Base-by-base conservation (phyloP, 1,139 yeast genomes). In the Geotrichum aggregatum region DNA sequence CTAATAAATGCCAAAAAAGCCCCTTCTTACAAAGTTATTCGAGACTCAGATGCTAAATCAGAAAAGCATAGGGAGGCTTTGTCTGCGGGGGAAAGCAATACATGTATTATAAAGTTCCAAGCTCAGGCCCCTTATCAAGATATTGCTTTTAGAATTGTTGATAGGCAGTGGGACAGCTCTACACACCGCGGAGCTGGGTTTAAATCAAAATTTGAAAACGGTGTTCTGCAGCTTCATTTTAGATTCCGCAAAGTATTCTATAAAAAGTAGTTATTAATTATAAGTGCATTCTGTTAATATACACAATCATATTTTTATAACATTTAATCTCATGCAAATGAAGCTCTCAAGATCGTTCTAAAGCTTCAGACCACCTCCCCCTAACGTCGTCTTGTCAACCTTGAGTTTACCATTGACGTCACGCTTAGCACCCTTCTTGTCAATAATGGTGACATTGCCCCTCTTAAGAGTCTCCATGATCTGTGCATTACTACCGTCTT, bases 371-470 rank as follows among this genome's bases (percentile, higher is more conserved):
- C 61, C 60, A 18, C 63, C 58, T 10, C 63, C 64, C 11, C 58
- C 55, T 1, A 53, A 40, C 26, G 58, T 58, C 11, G 54, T 59
- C 47, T 62, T 60, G 13, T 68, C 74, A 63, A 74, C 79, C 65
- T 80, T 81, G 49, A 76, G 68, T 52, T 83, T 81, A 65, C 96
- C 96, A 61, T 76, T 77, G 54, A 83, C 76, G 66, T 87, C 94
- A 51, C 83, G 78, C 72, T 81, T 78, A 63, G 83, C 83, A 63
- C 96, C 96, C 67, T 80, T 78, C 64, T 79, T 81, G 64, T 84
- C 88, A 65, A 88, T 83, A 58, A 87, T 79, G 1, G 95, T 86
- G 62, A 88, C 81, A 62, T 87, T 87, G 70, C 82, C 85, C 68
- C 76, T 81, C 54, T 85, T 75, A 61, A 87, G 78, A 0, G 95